Evolutionary conservation across 129 eudicot genomes (phyloP).

Genomic region (Erigeron canadensis): DNA sequence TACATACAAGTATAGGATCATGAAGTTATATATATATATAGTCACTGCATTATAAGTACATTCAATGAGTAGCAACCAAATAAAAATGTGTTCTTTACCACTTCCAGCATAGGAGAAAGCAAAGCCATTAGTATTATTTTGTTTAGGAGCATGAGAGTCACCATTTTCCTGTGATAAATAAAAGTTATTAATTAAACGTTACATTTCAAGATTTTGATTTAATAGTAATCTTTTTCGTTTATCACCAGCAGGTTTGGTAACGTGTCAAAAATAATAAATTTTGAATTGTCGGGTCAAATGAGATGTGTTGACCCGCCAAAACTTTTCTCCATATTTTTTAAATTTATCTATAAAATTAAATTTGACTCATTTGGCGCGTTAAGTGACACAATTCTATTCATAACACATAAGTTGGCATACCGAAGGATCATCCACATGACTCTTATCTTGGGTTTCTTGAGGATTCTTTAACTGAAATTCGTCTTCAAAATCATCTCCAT

Average conservation of each 20-base stretch:
- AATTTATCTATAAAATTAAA: background rate
- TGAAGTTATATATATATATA: background rate
- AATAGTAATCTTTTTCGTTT: too few species aligned
- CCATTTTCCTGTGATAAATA: constrained; percentile 57
- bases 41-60: background rate
- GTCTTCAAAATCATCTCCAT: constrained; percentile 77
- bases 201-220: background rate
- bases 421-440: constrained; percentile 32
- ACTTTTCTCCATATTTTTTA: background rate
- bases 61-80: background rate
- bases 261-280: background rate
- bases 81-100: constrained; percentile 39
- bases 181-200: background rate
- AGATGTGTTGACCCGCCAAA: background rate
- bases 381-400: background rate
- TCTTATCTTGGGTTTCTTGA: constrained; percentile 38
- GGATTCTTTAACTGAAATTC: constrained; percentile 71
- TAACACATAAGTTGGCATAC: constrained; percentile 21
- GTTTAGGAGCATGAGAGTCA: constrained; percentile 50
- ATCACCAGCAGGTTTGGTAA: too few species aligned
- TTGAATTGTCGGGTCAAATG: background rate
- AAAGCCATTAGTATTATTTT: constrained; percentile 55
- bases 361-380: background rate
- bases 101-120: constrained; percentile 87
- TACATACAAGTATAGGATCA: constrained; percentile 27